Base-by-base conservation (phyloP, 23 red algal genomes). In the Gracilaria gracilis region DNA sequence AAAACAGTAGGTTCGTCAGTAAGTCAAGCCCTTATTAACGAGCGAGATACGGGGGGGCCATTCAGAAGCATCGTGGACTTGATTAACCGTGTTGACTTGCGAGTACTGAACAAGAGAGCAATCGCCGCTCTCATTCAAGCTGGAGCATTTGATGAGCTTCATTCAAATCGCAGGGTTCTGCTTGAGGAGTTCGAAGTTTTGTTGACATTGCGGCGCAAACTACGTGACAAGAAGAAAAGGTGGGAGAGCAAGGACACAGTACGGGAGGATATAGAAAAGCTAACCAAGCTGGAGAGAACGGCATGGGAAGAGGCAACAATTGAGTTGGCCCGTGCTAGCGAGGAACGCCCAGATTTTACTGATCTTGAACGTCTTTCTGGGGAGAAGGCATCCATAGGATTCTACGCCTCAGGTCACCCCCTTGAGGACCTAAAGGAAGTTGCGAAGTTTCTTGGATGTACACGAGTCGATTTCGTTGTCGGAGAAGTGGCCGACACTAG, bases 91-190 rank as follows among this genome's bases (percentile, higher is more conserved):
- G 77, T 96, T 35, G 81, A 88, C 32, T 42, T 80, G 32, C 61
- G 92, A 48, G 97, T 94, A 0, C 65, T 96, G 23, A 95, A 87
- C 80, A 98, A 98, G 66, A 65, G 97, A 6, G 80, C 94, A 5
- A 85, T 96, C 82, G 90, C 87, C 16, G 32, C 91, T 9, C 83
- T 98, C 6, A 75, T 98, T 25, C 71, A 81, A 61, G 90, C 80
- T 1, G 97, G 97, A 13, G 93, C 97, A 0, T 95, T 98, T 59
- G 97, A 98, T 82, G 80, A 82, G 24, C 80, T 95, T 37, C 88
- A 95, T 82, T 70, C 79, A 29, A 95, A 96, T 67, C 93, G 97
- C n/a, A 91, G 72, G 70, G 87, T 86, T 21, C 79, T 98, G 67
- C 53, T 94, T 21, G 85, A 95, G 13, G 32, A 64, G 39, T 74